Base-by-base conservation (phyloP, 176 grass and related monocot genomes). In the Carex scoparia region DNA sequence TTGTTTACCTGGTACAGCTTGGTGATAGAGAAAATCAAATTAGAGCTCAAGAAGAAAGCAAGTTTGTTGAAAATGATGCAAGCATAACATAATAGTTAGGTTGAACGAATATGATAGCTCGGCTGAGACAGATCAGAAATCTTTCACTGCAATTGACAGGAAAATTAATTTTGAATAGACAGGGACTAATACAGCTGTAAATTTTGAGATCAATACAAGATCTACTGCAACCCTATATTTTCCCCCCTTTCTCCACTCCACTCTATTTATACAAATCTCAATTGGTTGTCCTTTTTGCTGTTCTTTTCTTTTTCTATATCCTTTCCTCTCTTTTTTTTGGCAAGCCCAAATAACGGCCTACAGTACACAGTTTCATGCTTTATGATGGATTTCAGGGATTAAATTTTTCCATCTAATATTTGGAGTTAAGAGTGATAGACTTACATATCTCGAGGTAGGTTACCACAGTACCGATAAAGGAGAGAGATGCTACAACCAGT, bases 381-480 rank as follows among this genome's bases (percentile, higher is more conserved):
- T 49, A 76, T 19, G 7, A 19, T 55, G 31, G 49, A 76, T 12
- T 76, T 76, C n/a, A 73, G 69, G 44, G 8, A 48, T 9, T 66
- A 27, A 11, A 73, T 48, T 10, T 73, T 48, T 73, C 10, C 18
- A 27, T 2, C 10, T 32, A 55, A 13, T 56, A 31, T 77, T 54
- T 14, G 12, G 19, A 77, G 12, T 56, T 56, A 84, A 84, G 86
- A 85, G 40, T 37, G 1, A 46, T 42, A 59, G 85, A 82, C 90
- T 82, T 94, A 97, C 94, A 87, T 84, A 88, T 98, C 95, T 80
- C 83, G 84, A 82, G 95, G 92, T 84, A 98, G 95, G 86, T 93
- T 98, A 58, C 79, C 88, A 51, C 95, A 98, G 58, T 98, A 98
- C 59, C 74, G 82, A 86, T 94, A 90, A 56, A 98, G 84, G 69